These are phyloP conservation scores for Malassezia sp. DNA, from an alignment of 1,284 basidiomycete species.

Conservation along the genomic window DNA sequence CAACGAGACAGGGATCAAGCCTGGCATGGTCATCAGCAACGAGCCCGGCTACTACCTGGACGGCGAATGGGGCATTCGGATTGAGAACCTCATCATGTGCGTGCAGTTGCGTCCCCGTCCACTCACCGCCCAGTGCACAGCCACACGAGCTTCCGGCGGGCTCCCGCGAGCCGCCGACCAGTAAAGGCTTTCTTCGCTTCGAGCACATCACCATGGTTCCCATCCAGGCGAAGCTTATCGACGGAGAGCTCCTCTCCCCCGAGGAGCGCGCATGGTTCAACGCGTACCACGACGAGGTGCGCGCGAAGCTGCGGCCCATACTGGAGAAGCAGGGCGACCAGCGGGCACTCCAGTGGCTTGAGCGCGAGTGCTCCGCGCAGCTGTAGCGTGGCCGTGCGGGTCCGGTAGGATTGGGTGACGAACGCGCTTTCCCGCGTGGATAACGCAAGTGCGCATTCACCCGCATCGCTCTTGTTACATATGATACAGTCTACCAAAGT, in stretches of 20 bases:
- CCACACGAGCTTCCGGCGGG: conserved; percentile 11
- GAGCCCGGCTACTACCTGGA: conserved; percentile 88
- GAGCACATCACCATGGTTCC: conserved; percentile 51
- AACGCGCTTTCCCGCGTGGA: too few relatives aligned
- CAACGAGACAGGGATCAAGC: conserved; percentile 43
- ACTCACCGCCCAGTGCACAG: conserved; percentile 1
- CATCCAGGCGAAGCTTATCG: conserved; percentile 74
- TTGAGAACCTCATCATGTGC: conserved; percentile 57
- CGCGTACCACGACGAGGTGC: conserved; percentile 67
- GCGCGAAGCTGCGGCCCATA: conserved; percentile 64
- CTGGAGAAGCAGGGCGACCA: conserved; percentile 57
- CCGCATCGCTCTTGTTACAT: too few relatives aligned
- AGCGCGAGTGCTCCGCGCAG: conserved; percentile 52
- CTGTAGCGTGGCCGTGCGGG: too few relatives aligned
- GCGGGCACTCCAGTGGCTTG: conserved; percentile 66
- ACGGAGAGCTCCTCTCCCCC: conserved; percentile 56
- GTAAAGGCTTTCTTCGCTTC: conserved; percentile 32
- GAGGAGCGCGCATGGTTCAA: conserved; percentile 74
- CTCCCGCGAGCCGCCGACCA: conserved; percentile 18
- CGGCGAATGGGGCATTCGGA: conserved; percentile 80
- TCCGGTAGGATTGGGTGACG: too few relatives aligned
- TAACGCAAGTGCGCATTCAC: too few relatives aligned
- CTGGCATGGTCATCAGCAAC: conserved; percentile 43
- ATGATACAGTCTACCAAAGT: too few relatives aligned
- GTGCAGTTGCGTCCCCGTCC: not conserved